Base-by-base conservation (phyloP, 768 basidiomycete species). In the Mycena vulgaris region DNA sequence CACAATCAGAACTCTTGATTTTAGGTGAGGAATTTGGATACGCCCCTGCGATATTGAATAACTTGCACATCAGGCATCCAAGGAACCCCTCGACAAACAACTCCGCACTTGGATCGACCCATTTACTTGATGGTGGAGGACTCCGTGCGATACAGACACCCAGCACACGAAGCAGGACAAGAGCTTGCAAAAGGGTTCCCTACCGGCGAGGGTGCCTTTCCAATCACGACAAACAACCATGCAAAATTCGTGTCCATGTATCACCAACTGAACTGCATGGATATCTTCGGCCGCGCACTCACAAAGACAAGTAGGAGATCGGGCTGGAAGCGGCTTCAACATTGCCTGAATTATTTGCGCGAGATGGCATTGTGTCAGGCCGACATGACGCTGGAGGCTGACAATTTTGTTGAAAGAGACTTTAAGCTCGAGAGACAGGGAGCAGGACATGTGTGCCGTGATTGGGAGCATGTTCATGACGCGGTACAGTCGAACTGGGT, bases 221-320 rank as follows among this genome's bases (percentile, higher is more conserved):
- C 48, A 25, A 9, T 49, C 11, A 23, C 7, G 5, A 27, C 8
- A 47, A 68, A 76, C 37, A 59, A 76, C 64, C 83, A 81, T 51
- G 72, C 75, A 1, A 82, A 82, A 69, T 77, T 78, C 11, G 63
- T 83, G 53, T 73, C 82, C 6, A 80, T 84, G 78, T 83, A 80
- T 72, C 82, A 83, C 58, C 75, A 83, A 67, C 68, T 83, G 11
- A 81, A 84, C 53, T 84, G 83, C 68, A 70, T 84, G 19, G 78
- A 78, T 47, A 71, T 72, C 21, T 72, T 83, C 48, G 75, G 78
- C 55, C 23, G 48, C 25, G 77, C 78, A 35, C 72, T 79, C 17
- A 66, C 63, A n/a, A 70, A 70, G 17, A 9, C 55, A 7, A 47
- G n/a, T 23, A 59, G 68, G 45, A 72, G 74, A 40, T 62, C 65